phyloP scores from a whole-genome alignment of 2,329 filamentous ascomycete species.

The Ophiostoma sp. region DNA sequence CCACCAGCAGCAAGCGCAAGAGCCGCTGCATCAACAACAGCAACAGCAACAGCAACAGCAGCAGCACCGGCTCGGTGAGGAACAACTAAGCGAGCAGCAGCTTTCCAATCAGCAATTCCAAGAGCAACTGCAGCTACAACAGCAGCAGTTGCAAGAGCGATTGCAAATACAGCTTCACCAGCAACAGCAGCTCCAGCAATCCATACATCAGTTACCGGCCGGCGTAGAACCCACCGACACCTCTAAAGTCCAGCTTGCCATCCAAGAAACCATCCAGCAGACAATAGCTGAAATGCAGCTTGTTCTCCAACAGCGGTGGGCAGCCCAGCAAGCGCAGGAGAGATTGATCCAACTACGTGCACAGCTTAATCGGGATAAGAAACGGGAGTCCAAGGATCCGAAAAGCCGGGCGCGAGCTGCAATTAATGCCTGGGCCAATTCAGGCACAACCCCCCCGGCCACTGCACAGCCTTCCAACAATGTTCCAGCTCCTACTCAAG shows the following conservation, averaged over 20 bases:
- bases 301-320: neutral
- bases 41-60: neutral
- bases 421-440: neutral
- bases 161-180: neutral
- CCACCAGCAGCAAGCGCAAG: neutral
- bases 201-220: neutral
- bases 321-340: neutral
- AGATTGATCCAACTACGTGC: neutral
- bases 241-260: neutral
- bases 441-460: neutral
- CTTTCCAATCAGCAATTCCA: neutral
- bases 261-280: neutral
- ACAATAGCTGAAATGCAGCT: neutral
- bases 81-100: neutral
- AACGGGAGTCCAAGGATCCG: neutral
- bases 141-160: neutral
- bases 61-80: constrained; percentile 8
- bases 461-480: neutral
- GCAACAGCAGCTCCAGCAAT: neutral
- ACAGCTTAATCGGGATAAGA: neutral
- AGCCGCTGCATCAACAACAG: neutral
- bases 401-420: neutral
- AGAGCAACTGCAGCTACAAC: neutral
- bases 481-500: neutral
- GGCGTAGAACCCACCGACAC: neutral